Evolutionary conservation across 208 protist species (phyloP).

Genomic region (Crithidia bombi): DNA sequence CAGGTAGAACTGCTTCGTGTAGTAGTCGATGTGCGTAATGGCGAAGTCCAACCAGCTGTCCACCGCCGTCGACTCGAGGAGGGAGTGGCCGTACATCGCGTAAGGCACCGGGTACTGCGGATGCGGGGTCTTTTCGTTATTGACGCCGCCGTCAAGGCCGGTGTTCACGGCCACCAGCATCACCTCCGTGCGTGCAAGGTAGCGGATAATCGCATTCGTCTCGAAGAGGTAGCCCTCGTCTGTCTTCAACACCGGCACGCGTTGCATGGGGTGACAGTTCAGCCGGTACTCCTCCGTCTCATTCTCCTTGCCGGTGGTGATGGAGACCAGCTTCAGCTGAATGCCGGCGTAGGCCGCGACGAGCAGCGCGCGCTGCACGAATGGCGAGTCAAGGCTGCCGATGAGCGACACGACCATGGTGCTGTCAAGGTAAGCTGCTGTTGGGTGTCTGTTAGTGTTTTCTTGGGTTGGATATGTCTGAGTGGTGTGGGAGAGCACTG

Average conservation of each 20-base stretch:
- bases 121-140: slow-evolving; percentile 46
- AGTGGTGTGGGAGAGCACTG: background rate
- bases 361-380: slow-evolving; percentile 66
- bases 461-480: background rate
- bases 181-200: slow-evolving; percentile 65
- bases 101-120: slow-evolving; percentile 68
- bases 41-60: slow-evolving; percentile 87
- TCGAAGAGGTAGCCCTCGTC: slow-evolving; percentile 86
- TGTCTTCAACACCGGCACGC: slow-evolving; percentile 70
- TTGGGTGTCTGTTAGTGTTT: background rate
- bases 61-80: slow-evolving; percentile 63
- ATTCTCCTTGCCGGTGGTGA: slow-evolving; percentile 55
- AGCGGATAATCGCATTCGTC: slow-evolving; percentile 75
- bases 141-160: slow-evolving; percentile 17
- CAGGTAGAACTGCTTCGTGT: slow-evolving; percentile 25
- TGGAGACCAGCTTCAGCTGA: slow-evolving; percentile 58
- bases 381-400: slow-evolving; percentile 51
- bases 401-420: slow-evolving; percentile 69
- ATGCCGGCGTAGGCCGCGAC: slow-evolving; percentile 74
- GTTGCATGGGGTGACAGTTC: slow-evolving; percentile 73
- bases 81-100: slow-evolving; percentile 71
- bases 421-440: background rate
- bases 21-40: slow-evolving; percentile 48
- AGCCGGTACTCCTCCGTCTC: slow-evolving; percentile 58
- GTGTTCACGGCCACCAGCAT: slow-evolving; percentile 36